These are phyloP conservation scores for Gracilaria vermiculophylla DNA, from an alignment of 23 red algal genomes.

Conservation along the genomic window DNA sequence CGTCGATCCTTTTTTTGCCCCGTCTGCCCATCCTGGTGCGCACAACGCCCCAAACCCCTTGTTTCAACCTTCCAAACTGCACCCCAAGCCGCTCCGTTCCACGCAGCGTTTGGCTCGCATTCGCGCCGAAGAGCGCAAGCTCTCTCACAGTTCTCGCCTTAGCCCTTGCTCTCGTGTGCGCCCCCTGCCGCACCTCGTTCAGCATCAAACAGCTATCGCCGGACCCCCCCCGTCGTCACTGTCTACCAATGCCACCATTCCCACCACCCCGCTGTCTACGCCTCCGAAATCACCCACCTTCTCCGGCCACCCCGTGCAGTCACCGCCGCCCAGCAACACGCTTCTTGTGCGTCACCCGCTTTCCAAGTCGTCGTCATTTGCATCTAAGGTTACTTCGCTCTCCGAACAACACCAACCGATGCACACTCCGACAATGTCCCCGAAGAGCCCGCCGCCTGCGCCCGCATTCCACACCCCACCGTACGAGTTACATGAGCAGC, in stretches of 20 bases:
- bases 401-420: background rate
- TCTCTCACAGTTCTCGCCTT: background rate
- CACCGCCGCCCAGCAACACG: background rate
- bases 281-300: background rate
- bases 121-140: background rate
- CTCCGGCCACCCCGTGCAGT: background rate
- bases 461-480: background rate
- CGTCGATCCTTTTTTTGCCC: slow-evolving; percentile 6
- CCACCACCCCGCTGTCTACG: background rate
- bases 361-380: background rate
- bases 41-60: background rate
- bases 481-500: background rate
- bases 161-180: background rate
- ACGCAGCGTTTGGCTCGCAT: background rate
- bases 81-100: background rate
- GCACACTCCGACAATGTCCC: background rate
- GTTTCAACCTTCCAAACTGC: too few relatives aligned
- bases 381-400: background rate
- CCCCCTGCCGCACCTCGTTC: background rate
- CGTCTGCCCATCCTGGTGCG: background rate
- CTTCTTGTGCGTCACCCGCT: background rate
- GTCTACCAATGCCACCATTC: background rate
- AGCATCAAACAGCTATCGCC: background rate
- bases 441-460: background rate
- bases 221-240: background rate